A percentile compares a stretch with the other conserved stretches of the same genome.
phyloP scores from a whole-genome alignment of 768 basidiomycete species.

The Mycena alexandri region DNA sequence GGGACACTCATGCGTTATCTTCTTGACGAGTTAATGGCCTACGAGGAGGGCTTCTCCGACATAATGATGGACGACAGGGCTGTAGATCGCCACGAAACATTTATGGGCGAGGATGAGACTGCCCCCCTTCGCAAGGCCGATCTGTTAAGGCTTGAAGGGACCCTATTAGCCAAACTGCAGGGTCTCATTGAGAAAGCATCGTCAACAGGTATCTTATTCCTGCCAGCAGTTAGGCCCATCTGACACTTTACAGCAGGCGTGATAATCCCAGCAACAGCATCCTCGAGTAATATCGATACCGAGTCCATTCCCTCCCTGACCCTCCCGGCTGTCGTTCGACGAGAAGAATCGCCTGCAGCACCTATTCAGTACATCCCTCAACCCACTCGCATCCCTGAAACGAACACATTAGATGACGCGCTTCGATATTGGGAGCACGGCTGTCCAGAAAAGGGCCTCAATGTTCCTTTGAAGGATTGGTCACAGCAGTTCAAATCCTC shows the following conservation, averaged over 20 bases:
- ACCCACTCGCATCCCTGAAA: conserved; percentile 32
- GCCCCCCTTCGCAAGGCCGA: conserved; percentile 25
- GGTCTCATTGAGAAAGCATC: neutral
- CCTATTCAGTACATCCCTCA: neutral
- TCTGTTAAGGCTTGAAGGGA: conserved; percentile 13
- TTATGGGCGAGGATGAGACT: conserved; percentile 38
- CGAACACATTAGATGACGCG: conserved; percentile 37
- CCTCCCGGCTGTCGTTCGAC: too few species aligned
- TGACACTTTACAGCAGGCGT: neutral
- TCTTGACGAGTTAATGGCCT: conserved; percentile 45
- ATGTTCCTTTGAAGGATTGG: conserved; percentile 37
- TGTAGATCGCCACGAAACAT: conserved; percentile 38
- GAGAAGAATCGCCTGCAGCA: too few species aligned
- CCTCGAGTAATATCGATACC: too few species aligned
- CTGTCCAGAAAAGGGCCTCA: conserved; percentile 29
- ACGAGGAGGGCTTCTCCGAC: conserved; percentile 45
- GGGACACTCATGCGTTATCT: conserved; percentile 43
- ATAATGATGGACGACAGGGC: conserved; percentile 40
- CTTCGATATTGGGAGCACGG: conserved; percentile 38
- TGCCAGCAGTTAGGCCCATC: neutral
- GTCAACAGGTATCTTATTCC: conserved; percentile 12
- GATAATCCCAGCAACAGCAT: too few species aligned
- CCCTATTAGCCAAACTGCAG: neutral
- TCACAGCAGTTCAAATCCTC: conserved; percentile 17
- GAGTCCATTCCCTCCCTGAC: too few species aligned